Evolutionary conservation across 331 rosid genomes (phyloP), one percentile per base, ranked within the genome.

Genomic region (Ulmus americana): DNA sequence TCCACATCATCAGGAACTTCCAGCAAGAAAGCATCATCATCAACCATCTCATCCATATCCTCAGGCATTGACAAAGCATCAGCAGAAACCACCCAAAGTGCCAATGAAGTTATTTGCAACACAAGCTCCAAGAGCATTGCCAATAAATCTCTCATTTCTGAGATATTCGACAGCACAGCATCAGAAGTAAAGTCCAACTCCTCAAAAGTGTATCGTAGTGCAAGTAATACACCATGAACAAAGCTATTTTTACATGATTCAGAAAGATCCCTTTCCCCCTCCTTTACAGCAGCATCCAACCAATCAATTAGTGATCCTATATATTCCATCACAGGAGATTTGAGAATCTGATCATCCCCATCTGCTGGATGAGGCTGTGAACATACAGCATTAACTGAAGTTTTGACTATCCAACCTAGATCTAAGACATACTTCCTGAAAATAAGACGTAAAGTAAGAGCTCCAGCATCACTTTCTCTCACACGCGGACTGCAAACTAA

Each of bases 401-500:
- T 77, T 45, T 78, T 85, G 46, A 94, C 70, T n/a, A 79, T 77
- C 82, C 97, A 85, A 39, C 98, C 91, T 61, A 82, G 87, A 68
- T 89, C 90, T 79, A 89, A 59, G 20, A 85, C 97, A 67, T 94
- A 94, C 82, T 94, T 94, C 70, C 91, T 81, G 83, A 94, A 94
- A 62, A 90, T 73, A 59, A 94, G 86, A 65, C 97, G 85, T 63
- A 94, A 76, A 50, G 85, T 74, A 53, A 94, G 76, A 73, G 98
- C 95, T 70, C 98, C 98, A 45, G 98, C 98, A 74, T 94, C 98
- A 78, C 97, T 87, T 80, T 94, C 98, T 82, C 98, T 82, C 72
- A 94, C 98, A 70, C 97, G 98, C 20, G 95, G 95, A 78, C 98
- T 94, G 80, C 88, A 89, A 77, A 90, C 95, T 79, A 89, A 87